Conservation (phyloP, 164 flowering plant genomes). For the Saururus chinensis region DNA sequence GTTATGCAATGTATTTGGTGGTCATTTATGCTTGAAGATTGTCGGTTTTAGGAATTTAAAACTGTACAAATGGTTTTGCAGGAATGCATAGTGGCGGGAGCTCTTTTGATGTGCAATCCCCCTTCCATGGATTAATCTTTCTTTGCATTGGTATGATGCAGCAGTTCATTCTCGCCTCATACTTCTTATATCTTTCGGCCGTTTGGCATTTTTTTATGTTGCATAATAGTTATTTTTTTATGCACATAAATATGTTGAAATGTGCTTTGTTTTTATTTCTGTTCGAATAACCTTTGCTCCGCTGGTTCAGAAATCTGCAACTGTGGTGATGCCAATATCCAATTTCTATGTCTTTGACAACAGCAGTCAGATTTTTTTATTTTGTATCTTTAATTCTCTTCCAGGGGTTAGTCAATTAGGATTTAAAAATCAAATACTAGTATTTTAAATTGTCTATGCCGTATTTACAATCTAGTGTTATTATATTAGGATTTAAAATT, state of each 20-base stretch:
- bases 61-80: not conserved
- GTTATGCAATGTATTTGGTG: too few relatives aligned
- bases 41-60: too few relatives aligned
- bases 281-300: constrained; percentile 9
- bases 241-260: not conserved
- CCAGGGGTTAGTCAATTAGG: too few relatives aligned
- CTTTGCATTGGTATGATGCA: not conserved
- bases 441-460: too few relatives aligned
- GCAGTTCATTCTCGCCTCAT: not conserved
- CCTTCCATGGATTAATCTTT: not conserved
- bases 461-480: too few relatives aligned
- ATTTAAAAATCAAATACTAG: too few relatives aligned
- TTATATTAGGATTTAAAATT: too few relatives aligned
- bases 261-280: too few relatives aligned
- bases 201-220: not conserved
- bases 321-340: constrained; percentile 58
- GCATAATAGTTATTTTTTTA: too few relatives aligned
- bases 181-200: too few relatives aligned
- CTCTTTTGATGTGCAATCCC: not conserved
- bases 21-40: too few relatives aligned
- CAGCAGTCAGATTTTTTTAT: constrained; percentile 62
- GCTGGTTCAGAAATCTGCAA: constrained; percentile 19
- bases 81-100: not conserved
- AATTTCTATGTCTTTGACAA: constrained; percentile 77
- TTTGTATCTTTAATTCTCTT: constrained; percentile 73